Percentiles rank a stretch among this genome's conserved stretches.
Evolutionary conservation across 78 protist genomes (phyloP).

Genomic region (slime mould (Dictyostelium discoideum)): DNA sequence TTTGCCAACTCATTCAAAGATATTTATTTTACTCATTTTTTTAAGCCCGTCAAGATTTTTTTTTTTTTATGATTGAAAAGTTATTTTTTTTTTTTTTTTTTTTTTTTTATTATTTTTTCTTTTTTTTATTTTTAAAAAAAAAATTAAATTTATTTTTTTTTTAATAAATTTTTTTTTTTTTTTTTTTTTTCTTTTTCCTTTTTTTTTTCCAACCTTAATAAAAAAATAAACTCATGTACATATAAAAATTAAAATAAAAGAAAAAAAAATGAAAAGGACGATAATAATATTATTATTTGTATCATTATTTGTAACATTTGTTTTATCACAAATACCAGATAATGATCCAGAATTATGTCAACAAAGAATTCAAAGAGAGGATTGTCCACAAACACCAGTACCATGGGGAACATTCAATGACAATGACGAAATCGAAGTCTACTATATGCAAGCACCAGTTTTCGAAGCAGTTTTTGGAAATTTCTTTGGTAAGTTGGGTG

Average conservation of each 20-base stretch:
- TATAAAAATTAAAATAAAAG: background rate
- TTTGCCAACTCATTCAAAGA: too few relatives aligned
- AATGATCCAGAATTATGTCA: slow-evolving; percentile 44
- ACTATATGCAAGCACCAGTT: slow-evolving; percentile 61
- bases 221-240: background rate
- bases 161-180: background rate
- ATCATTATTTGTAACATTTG: background rate
- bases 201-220: background rate
- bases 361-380: slow-evolving; percentile 31
- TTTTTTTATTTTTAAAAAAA: background rate
- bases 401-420: background rate
- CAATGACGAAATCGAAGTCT: slow-evolving; percentile 38
- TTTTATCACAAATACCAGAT: slow-evolving; percentile 9
- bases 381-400: slow-evolving; percentile 31
- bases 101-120: background rate
- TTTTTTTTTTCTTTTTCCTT: slow-evolving; percentile 4
- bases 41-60: background rate
- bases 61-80: background rate
- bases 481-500: slow-evolving; percentile 36
- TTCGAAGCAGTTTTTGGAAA: slow-evolving; percentile 53
- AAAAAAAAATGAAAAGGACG: background rate
- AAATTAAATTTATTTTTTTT: background rate
- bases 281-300: background rate
- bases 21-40: too few relatives aligned
- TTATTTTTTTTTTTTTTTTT: too few relatives aligned